A percentile compares a stretch with the other conserved stretches of the same genome.
phyloP scores from a whole-genome alignment of 345 rosid genomes.

The Diplotaxis tenuifolia region DNA sequence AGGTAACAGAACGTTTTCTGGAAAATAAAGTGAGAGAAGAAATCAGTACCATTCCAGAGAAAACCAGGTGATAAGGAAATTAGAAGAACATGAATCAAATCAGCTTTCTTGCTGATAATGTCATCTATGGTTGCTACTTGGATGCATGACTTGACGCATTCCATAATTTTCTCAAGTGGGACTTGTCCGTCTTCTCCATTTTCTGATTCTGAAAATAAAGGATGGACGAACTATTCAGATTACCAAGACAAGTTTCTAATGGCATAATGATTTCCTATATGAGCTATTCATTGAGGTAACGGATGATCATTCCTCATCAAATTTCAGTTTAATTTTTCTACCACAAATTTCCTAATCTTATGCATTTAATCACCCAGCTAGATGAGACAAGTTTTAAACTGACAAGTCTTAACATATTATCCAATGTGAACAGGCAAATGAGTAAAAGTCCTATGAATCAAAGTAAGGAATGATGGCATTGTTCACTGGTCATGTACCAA shows the following conservation, averaged over 20 bases:
- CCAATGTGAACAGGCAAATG: constrained; percentile 12
- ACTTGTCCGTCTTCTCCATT: constrained; percentile 46
- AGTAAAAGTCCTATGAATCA: background rate
- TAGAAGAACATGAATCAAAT: constrained; percentile 51
- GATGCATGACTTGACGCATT: constrained; percentile 63
- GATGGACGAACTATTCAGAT: constrained; percentile 1
- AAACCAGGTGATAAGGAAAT: constrained; percentile 65
- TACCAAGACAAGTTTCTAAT: constrained; percentile 2
- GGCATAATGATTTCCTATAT: background rate
- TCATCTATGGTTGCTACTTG: constrained; percentile 56
- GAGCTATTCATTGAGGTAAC: constrained; percentile 2
- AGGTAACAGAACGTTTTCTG: background rate
- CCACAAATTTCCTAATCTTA: constrained; percentile 12
- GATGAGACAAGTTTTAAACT: background rate
- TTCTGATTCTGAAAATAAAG: constrained; percentile 52
- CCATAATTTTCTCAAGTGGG: constrained; percentile 69
- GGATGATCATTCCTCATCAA: constrained; percentile 6
- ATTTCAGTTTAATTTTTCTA: background rate
- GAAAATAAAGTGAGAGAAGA: constrained; percentile 12
- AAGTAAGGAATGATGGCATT: background rate
- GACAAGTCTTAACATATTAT: background rate
- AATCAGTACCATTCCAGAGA: constrained; percentile 74
- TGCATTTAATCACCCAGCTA: constrained; percentile 4
- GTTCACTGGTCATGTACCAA: constrained; percentile 27
- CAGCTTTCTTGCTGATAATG: constrained; percentile 52